Percentiles rank a stretch among this genome's conserved stretches.
Evolutionary conservation across 352 stramenopile species (phyloP).

Genomic region (Phytophthora pseudosyringae): DNA sequence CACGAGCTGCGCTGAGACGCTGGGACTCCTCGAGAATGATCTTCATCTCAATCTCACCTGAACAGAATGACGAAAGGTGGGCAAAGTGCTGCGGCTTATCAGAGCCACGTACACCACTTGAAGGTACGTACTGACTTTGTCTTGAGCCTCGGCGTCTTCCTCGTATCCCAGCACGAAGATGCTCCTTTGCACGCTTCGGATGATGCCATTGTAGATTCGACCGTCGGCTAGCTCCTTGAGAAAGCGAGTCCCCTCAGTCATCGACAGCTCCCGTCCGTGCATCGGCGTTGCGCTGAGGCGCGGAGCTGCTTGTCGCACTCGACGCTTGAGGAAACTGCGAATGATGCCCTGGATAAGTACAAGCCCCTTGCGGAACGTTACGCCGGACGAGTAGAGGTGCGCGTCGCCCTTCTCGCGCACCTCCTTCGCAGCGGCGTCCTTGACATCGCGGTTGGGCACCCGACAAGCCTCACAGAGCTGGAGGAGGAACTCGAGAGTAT

Average conservation of each 20-base stretch:
- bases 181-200: slow-evolving; percentile 51
- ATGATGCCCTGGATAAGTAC: slow-evolving; percentile 76
- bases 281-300: neutral
- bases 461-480: slow-evolving; percentile 75
- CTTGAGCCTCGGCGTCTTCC: slow-evolving; percentile 58
- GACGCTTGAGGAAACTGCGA: slow-evolving; percentile 71
- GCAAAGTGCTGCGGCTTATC: neutral
- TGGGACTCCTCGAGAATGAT: slow-evolving; percentile 76
- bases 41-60: slow-evolving; percentile 82
- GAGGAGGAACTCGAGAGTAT: slow-evolving; percentile 78
- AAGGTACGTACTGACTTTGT: slow-evolving; percentile 66
- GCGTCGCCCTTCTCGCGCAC: slow-evolving; percentile 72
- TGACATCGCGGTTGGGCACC: slow-evolving; percentile 50
- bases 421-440: slow-evolving; percentile 58
- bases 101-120: neutral
- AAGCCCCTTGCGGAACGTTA: slow-evolving; percentile 75
- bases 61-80: neutral
- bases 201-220: slow-evolving; percentile 70
- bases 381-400: slow-evolving; percentile 71
- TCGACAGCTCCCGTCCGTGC: slow-evolving; percentile 28
- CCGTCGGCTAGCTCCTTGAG: slow-evolving; percentile 76
- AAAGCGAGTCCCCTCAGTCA: slow-evolving; percentile 68
- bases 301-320: slow-evolving; percentile 33
- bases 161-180: slow-evolving; percentile 69
- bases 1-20: slow-evolving; percentile 48